Conservation (phyloP, 306 rosid genomes). For the Abrus precatorius region DNA sequence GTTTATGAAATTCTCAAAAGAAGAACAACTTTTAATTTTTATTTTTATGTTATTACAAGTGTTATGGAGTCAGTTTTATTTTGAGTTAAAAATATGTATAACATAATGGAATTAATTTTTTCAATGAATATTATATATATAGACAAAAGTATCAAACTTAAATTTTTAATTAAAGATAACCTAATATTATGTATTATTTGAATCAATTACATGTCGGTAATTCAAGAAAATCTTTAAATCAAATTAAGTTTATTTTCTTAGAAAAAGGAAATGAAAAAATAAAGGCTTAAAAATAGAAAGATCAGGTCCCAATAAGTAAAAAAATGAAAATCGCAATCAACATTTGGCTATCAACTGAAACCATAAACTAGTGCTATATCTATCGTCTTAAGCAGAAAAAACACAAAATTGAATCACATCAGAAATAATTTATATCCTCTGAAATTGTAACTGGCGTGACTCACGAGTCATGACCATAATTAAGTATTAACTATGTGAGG, state of each 20-base stretch:
- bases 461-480: not conserved
- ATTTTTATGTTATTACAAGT: too few relatives aligned
- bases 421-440: not conserved
- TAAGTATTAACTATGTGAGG: not conserved
- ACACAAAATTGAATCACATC: not conserved
- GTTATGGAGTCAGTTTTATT: too few relatives aligned
- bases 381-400: not conserved
- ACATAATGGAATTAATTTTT: too few relatives aligned
- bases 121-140: too few relatives aligned
- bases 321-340: not conserved
- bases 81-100: too few relatives aligned
- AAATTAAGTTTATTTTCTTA: not conserved
- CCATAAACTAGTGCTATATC: not conserved
- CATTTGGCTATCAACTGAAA: not conserved
- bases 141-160: too few relatives aligned
- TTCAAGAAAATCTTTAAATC: not conserved
- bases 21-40: not conserved
- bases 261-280: too few relatives aligned
- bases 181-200: too few relatives aligned
- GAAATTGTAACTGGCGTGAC: constrained; percentile 7
- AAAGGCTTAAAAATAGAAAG: not conserved
- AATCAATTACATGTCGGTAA: too few relatives aligned
- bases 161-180: too few relatives aligned
- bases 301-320: not conserved
- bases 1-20: not conserved